Evolutionary conservation across 108 stramenopile genomes (phyloP).

Genomic region (Cyclotella cryptica): DNA sequence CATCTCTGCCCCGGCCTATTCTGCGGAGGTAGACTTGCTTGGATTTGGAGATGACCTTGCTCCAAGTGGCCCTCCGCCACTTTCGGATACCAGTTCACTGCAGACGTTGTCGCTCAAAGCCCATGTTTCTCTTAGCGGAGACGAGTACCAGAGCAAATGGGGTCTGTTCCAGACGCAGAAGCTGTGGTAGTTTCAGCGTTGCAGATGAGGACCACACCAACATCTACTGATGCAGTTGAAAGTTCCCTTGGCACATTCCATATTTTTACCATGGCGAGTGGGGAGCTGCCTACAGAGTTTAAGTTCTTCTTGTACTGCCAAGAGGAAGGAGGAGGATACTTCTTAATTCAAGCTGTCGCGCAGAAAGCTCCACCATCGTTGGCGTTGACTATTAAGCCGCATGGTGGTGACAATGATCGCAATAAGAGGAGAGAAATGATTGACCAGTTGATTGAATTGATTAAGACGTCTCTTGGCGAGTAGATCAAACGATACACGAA

Average conservation of each 20-base stretch:
- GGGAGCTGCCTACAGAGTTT: conserved; percentile 85
- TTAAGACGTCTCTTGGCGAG: conserved; percentile 46
- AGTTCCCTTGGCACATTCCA: conserved; percentile 47
- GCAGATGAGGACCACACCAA: conserved; percentile 50
- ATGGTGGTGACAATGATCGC: conserved; percentile 41
- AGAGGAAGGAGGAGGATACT: conserved; percentile 61
- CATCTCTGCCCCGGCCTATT: conserved; percentile 19
- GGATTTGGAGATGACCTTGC: conserved; percentile 71
- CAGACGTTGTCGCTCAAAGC: conserved; percentile 60
- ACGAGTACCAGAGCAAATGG: conserved; percentile 90
- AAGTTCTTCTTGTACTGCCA: conserved; percentile 92
- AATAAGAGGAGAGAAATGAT: conserved; percentile 44
- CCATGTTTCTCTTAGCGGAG: conserved; percentile 71
- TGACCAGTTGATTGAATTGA: conserved; percentile 48
- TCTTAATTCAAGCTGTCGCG: conserved; percentile 80
- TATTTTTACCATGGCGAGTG: conserved; percentile 92
- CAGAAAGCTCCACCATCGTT: conserved; percentile 55
- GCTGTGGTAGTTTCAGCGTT: conserved; percentile 65
- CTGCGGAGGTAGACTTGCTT: conserved; percentile 66
- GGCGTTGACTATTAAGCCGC: conserved; percentile 71
- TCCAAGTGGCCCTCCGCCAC: conserved; percentile 49
- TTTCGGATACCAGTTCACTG: conserved; percentile 37
- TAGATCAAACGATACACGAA: conserved; percentile 3
- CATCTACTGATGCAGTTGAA: conserved; percentile 75
- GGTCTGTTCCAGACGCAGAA: conserved; percentile 74